Conservation (phyloP, 2,329 filamentous ascomycete species). For the Arachnomyces sp. region DNA sequence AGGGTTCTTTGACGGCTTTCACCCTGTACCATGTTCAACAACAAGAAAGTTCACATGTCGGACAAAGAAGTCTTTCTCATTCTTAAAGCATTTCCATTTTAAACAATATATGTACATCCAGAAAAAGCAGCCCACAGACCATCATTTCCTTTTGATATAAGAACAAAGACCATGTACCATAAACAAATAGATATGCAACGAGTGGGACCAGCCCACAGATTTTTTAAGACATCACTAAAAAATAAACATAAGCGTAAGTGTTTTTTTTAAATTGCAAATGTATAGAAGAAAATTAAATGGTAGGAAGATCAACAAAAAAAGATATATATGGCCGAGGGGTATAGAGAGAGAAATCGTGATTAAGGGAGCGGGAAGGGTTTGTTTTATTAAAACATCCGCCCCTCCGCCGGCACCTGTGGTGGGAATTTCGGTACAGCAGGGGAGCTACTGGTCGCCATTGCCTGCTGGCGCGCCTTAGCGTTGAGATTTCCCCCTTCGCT, state of each 20-base stretch:
- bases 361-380: not conserved
- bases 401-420: constrained; percentile 21
- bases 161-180: too few relatives aligned
- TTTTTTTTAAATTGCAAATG: not conserved
- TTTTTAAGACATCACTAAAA: not conserved
- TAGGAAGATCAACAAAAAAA: not conserved
- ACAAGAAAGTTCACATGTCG: too few relatives aligned
- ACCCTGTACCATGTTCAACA: too few relatives aligned
- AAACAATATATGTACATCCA: too few relatives aligned
- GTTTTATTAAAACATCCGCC: constrained; percentile 31
- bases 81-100: too few relatives aligned
- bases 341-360: not conserved
- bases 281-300: not conserved
- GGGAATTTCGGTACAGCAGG: constrained; percentile 28
- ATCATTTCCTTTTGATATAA: too few relatives aligned
- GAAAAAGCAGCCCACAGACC: too few relatives aligned
- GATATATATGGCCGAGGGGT: constrained; percentile 8
- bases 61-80: too few relatives aligned
- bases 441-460: constrained; percentile 18
- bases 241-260: not conserved
- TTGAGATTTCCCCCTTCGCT: constrained; percentile 46
- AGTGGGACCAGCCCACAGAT: too few relatives aligned
- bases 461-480: constrained; percentile 36
- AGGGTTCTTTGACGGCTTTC: too few relatives aligned
- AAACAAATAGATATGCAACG: too few relatives aligned